Base-by-base conservation (phyloP, 129 eudicot species). In the Flaveria bidentis region DNA sequence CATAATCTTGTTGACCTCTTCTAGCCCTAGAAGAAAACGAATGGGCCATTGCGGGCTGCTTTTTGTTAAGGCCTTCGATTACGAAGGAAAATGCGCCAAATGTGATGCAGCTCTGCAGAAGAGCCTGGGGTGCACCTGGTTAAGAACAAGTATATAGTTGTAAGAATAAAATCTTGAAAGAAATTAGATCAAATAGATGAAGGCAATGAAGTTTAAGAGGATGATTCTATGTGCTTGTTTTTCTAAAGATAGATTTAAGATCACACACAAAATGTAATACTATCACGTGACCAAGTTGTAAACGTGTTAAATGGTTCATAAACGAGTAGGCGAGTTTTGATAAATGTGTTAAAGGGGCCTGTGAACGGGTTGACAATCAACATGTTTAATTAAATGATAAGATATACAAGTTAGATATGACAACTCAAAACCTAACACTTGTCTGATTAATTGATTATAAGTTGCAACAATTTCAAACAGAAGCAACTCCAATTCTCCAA, bases 41-140 rank as follows among this genome's bases (percentile, higher is more conserved):
- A 52, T 67, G 87, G 36, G 98, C 98, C 87, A 90, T 79, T 50
- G 98, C 97, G 18, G 98, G 86, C 78, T 86, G 92, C 78, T 76
- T 84, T 79, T 88, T 88, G 93, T 93, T 93, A 33, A 90, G 89
- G n/a, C 93, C 91, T 85, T 93, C 98, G 2, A 90, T 78, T 47
- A 93, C 50, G 69, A 90, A 87, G 2, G 97, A 88, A 74, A 93
- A 93, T 33, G 97, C 97, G 61, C 98, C 98, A 68, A 90, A 90
- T 13, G 97, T 93, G 60, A 88, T 69, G 56, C 98, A 93, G 78
- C 87, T 93, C 74, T 90, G 96, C 14, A 90, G 88, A 72, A 93
- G 96, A 46, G 92, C 91, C 70, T 87, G 96, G 20, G 98, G 97
- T 46, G 92, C 84, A 78, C 97, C 98, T 93, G 81, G 20, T 1